Evolutionary conservation across 148 eudicot genomes (phyloP).

Genomic region (Arbutus unedo): DNA sequence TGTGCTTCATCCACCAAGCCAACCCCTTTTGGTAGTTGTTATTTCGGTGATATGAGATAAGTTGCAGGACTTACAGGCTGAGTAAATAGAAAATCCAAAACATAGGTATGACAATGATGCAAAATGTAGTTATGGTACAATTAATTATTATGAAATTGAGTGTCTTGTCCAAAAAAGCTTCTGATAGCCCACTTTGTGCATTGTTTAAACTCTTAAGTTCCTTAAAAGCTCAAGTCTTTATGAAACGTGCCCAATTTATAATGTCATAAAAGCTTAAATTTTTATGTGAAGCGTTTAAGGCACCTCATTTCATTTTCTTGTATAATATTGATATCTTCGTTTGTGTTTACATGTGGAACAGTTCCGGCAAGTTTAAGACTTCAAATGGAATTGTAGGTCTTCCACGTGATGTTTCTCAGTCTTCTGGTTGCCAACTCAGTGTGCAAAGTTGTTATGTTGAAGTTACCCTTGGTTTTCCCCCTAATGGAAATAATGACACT

Average conservation of each 20-base stretch:
- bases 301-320: neutral
- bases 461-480: constrained; percentile 67
- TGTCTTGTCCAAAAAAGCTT: neutral
- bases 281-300: neutral
- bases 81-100: neutral
- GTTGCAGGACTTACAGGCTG: neutral
- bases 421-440: constrained; percentile 56
- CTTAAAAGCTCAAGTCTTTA: neutral
- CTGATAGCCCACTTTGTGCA: neutral
- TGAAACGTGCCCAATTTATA: neutral
- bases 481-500: constrained; percentile 38
- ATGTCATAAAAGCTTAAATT: neutral
- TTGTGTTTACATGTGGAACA: constrained; percentile 30
- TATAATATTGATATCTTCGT: constrained; percentile 2
- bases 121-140: neutral
- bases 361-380: constrained; percentile 62
- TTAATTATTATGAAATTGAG: neutral
- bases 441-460: constrained; percentile 78
- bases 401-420: constrained; percentile 50
- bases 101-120: neutral
- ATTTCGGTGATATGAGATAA: neutral
- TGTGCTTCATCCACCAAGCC: neutral
- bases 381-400: constrained; percentile 68
- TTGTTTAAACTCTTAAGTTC: neutral
- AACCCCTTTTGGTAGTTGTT: neutral